Evolutionary conservation across 179 eudicot genomes (phyloP), one percentile per base, ranked within the genome.

Genomic region (Pouteria campechiana): DNA sequence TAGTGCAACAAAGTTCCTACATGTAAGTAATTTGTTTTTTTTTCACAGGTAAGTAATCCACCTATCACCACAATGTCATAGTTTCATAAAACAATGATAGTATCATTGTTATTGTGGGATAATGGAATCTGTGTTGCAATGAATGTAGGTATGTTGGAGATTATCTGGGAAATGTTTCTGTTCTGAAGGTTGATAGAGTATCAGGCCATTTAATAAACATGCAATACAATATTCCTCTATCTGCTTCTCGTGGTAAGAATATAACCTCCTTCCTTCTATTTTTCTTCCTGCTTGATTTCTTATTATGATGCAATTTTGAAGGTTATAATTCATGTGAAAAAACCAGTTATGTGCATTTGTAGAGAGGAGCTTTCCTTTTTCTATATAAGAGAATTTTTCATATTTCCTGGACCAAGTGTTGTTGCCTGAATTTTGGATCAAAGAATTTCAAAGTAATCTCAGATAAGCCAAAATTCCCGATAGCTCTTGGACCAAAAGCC

Each of bases 101-200:
- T n/a, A n/a, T n/a, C n/a, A n/a, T n/a, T n/a, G n/a, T n/a, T n/a
- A n/a, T n/a, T n/a, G n/a, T n/a, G n/a, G n/a, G n/a, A n/a, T n/a
- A n/a, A n/a, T n/a, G n/a, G n/a, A n/a, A n/a, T n/a, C n/a, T n/a
- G n/a, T n/a, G n/a, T n/a, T n/a, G n/a, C n/a, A n/a, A n/a, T n/a
- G n/a, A n/a, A n/a, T n/a, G 23, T 68, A 92, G 99, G 67, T 83
- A 72, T 46, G 52, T 75, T 46, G 99, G 99, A 67, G 83, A 87
- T 57, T 70, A 72, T 21, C 33, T 38, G 37, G 99, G 99, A 35
- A 68, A 69, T 73, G 74, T 92, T 42, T 72, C 85, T 0, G 75
- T 87, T 49, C 57, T 83, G 73, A 79, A 76, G 67, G 57, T 81
- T 50, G 65, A 71, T 54, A 54, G 55, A 54, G 83, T 69, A 34